A percentile compares a stretch with the other conserved stretches of the same genome.
phyloP scores from a whole-genome alignment of 2,329 filamentous ascomycete genomes.

The Fusarium protoensiforme region DNA sequence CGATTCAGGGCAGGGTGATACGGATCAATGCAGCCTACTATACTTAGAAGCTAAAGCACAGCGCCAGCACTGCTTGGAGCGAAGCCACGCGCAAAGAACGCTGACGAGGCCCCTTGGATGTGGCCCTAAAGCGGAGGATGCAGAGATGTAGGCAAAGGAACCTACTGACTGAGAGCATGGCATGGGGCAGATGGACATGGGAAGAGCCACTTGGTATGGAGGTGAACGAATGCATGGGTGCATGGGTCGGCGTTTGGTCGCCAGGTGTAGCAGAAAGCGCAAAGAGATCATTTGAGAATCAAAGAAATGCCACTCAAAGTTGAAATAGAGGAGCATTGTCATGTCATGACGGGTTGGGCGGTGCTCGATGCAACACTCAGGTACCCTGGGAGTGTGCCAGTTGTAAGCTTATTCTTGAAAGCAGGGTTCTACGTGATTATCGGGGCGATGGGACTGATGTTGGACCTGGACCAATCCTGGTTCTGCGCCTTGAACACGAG shows the following conservation, averaged over 20 bases:
- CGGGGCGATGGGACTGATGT: not conserved
- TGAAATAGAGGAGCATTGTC: not conserved
- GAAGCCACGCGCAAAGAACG: constrained; percentile 23
- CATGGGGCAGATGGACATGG: constrained; percentile 25
- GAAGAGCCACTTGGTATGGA: constrained; percentile 34
- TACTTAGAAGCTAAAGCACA: constrained; percentile 38
- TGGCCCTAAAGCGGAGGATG: constrained; percentile 31
- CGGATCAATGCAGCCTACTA: constrained; percentile 36
- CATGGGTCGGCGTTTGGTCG: constrained; percentile 38
- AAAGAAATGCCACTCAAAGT: constrained; percentile 41
- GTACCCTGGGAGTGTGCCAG: not conserved
- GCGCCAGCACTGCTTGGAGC: constrained; percentile 18
- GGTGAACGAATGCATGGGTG: constrained; percentile 36
- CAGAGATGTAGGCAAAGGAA: constrained; percentile 10
- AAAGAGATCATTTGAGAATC: constrained; percentile 43
- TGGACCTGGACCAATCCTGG: constrained; percentile 4
- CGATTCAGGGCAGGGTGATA: constrained; percentile 33
- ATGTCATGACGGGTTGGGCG: not conserved
- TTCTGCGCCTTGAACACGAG: not conserved
- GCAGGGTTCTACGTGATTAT: not conserved
- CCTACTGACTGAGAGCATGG: constrained; percentile 28
- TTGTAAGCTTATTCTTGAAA: not conserved
- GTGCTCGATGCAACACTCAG: not conserved
- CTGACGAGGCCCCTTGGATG: constrained; percentile 29
- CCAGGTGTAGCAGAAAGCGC: constrained; percentile 43